Conservation (phyloP, 2,329 filamentous ascomycete genomes). For the Teratosphaeria gauchensis region DNA sequence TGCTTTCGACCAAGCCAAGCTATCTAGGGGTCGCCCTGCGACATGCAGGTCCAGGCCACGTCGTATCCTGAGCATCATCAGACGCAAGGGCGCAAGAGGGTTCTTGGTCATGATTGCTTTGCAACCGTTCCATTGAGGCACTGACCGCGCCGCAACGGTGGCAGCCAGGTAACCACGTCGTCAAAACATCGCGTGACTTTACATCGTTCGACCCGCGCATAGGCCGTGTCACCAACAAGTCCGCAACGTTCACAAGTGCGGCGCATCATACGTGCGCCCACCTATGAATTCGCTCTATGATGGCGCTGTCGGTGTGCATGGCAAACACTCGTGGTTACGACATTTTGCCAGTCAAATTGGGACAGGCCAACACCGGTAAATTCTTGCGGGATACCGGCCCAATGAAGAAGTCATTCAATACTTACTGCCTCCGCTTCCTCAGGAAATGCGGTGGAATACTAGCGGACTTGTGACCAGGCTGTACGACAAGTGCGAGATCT, state of each 20-base stretch:
- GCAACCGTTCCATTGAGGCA: no score
- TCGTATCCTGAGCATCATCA: no score
- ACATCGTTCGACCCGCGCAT: no score
- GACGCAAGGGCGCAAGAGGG: no score
- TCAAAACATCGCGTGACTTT: no score
- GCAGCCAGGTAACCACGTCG: no score
- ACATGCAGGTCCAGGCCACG: neutral
- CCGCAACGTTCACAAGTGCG: no score
- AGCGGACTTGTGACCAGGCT: neutral
- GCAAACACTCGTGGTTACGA: neutral
- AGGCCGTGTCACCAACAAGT: no score
- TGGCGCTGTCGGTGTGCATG: neutral
- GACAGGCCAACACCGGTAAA: neutral
- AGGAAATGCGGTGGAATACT: neutral
- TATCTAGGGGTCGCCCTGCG: neutral
- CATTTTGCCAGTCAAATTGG: neutral
- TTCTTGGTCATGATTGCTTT: no score
- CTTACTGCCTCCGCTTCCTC: no score
- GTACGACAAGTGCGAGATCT: neutral
- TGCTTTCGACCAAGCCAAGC: neutral
- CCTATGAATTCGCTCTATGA: neutral
- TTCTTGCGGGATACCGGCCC: neutral
- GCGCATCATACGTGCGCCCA: no score
- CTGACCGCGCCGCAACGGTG: no score
- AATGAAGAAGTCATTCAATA: neutral